Evolutionary conservation across 169 alveolate genomes (phyloP), one percentile per base, ranked within the genome.

Genomic region (Theileria orientalis): DNA sequence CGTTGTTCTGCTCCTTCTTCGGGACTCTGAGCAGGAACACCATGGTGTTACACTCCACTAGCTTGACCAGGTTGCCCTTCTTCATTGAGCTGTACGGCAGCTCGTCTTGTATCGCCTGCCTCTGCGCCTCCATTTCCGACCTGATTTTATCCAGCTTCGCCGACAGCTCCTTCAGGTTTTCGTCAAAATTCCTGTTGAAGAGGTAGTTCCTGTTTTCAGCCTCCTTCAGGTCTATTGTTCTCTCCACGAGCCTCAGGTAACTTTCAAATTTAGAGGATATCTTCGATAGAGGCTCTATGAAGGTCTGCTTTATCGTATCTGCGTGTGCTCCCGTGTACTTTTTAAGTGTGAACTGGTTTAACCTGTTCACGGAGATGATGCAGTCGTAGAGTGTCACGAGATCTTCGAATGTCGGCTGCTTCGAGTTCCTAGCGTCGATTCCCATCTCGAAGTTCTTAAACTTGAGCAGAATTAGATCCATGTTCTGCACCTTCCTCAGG

Each of bases 221-320:
- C 67, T 94, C 96, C 71, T 91, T 91, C 56, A 94, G 83, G 79
- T 95, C 98, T 19, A 96, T 91, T 5, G 98, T 93, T 76, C 93
- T 87, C 74, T 94, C 98, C 35, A 96, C 94, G 85, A 96, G 88
- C 60, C 91, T 91, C 63, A 92, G 77, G 68, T 94, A 94, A 42
- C 90, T 91, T 23, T 85, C 84, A 70, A 95, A 94, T 52, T 85
- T 90, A 64, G 84, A 78, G 23, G 96, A 76, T 35, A 87, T 77
- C 33, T 82, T 91, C 44, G 78, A 87, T 51, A 96, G 72, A 46
- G 95, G 95, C 35, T 73, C 87, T 23, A 88, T 71, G 57, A 92
- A 40, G 67, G 74, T 74, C 51, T 64, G 70, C 16, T 61, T 64
- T 33, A 90, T 32, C 14, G 92, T 83, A 41, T 69, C 82, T 37